Percentiles rank a stretch among this genome's conserved stretches.
These are phyloP conservation scores for Bruguiera parviflora DNA, from an alignment of 345 rosid genomes.

Conservation along the genomic window DNA sequence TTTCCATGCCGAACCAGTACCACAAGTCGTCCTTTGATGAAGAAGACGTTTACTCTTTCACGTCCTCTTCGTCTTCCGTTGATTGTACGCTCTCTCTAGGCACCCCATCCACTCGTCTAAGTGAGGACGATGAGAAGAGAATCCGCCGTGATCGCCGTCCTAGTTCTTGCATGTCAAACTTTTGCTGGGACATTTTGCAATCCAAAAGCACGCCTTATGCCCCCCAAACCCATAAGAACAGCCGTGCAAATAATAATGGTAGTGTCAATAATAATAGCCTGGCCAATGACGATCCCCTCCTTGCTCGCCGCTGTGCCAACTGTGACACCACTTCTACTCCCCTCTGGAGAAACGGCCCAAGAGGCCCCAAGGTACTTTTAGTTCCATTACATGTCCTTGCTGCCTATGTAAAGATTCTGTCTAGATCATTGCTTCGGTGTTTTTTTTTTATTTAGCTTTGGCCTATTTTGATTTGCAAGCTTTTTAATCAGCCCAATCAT, in stretches of 20 bases:
- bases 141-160: conserved; percentile 34
- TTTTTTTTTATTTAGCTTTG: background rate
- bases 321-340: conserved; percentile 91
- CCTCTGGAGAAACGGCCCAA: conserved; percentile 71
- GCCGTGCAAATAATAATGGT: conserved; percentile 32
- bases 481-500: background rate
- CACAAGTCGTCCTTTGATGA: conserved; percentile 34
- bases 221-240: conserved; percentile 23
- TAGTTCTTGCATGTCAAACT: conserved; percentile 40
- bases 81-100: conserved; percentile 87
- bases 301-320: conserved; percentile 87
- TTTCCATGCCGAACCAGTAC: conserved; percentile 37
- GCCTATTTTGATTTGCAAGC: background rate
- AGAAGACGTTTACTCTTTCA: conserved; percentile 29
- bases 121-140: conserved; percentile 45
- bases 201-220: conserved; percentile 32
- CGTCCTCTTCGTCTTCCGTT: conserved; percentile 53
- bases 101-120: conserved; percentile 76
- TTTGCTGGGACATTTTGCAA: conserved; percentile 51
- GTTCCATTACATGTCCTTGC: background rate
- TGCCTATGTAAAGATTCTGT: background rate
- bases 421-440: background rate
- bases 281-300: conserved; percentile 39
- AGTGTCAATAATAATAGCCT: conserved; percentile 11
- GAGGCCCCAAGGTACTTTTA: conserved; percentile 46